Percentiles rank a stretch among this genome's conserved stretches.
These are phyloP conservation scores for Neurospora africana DNA, from an alignment of 495 filamentous ascomycete species.

Conservation along the genomic window DNA sequence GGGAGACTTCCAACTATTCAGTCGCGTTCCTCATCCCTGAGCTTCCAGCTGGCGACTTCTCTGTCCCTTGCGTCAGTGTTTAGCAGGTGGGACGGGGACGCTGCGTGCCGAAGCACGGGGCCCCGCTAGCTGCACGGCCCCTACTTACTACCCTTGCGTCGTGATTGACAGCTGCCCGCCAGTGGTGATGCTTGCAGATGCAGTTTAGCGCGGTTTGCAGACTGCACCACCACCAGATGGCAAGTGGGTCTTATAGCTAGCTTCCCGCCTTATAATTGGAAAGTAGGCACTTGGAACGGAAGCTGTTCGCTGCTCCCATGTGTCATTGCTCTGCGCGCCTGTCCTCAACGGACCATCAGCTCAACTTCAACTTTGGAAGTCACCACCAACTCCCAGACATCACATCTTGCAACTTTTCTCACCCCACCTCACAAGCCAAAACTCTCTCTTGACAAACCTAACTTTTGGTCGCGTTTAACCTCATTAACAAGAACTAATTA, in stretches of 20 bases:
- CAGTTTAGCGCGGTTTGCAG: background rate
- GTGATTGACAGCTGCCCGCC: constrained; percentile 18
- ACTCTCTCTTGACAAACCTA: background rate
- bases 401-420: background rate
- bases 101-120: background rate
- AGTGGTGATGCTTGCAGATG: constrained; percentile 10
- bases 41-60: background rate
- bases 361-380: background rate
- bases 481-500: background rate
- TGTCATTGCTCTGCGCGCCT: background rate
- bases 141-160: background rate
- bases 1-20: background rate
- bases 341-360: background rate
- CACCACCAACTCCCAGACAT: background rate
- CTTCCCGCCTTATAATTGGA: background rate
- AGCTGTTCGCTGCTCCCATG: background rate
- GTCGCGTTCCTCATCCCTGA: background rate
- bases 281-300: background rate
- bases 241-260: background rate
- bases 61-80: background rate
- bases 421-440: background rate
- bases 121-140: background rate
- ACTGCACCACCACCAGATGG: background rate
- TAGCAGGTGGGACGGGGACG: background rate
- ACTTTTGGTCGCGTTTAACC: background rate